Conservation (phyloP, 441 rosid species). For the Adansonia rubrostipa region DNA sequence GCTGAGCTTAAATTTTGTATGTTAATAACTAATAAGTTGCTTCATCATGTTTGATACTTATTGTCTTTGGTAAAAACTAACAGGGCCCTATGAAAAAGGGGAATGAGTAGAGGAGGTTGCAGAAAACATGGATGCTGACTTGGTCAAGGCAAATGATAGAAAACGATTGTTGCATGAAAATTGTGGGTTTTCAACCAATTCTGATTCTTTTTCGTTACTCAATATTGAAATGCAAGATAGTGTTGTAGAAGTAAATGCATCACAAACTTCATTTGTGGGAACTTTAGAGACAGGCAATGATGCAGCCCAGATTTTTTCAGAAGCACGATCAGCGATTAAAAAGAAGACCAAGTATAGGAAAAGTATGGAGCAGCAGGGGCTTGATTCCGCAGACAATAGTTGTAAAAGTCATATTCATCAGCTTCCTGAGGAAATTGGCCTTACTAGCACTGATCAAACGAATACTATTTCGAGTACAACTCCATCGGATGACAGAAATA, state of each 20-base stretch:
- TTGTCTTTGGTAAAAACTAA: not conserved
- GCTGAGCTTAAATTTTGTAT: not conserved
- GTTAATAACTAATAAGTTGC: not conserved
- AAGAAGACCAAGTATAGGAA: constrained; percentile 25
- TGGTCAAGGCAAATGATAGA: constrained; percentile 23
- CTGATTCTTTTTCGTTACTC: constrained; percentile 23
- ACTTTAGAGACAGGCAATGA: constrained; percentile 25
- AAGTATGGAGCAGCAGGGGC: constrained; percentile 11
- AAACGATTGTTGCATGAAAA: constrained; percentile 25
- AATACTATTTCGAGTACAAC: constrained; percentile 24
- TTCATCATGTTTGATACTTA: constrained; percentile 7
- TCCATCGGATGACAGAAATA: constrained; percentile 30
- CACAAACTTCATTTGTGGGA: constrained; percentile 29
- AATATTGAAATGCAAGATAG: constrained; percentile 25
- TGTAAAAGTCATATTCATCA: constrained; percentile 23
- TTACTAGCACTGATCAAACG: not conserved
- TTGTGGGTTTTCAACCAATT: constrained; percentile 22
- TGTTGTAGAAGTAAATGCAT: constrained; percentile 21
- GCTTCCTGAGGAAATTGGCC: constrained; percentile 35
- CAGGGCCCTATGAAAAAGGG: not conserved
- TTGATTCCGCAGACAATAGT: constrained; percentile 22
- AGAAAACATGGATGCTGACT: constrained; percentile 31
- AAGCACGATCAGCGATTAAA: constrained; percentile 21
- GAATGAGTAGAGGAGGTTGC: constrained; percentile 22
- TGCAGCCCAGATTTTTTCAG: constrained; percentile 21